Evolutionary conservation across 805 yeast species (phyloP).

Genomic region (Saccharomycopsis microspora): DNA sequence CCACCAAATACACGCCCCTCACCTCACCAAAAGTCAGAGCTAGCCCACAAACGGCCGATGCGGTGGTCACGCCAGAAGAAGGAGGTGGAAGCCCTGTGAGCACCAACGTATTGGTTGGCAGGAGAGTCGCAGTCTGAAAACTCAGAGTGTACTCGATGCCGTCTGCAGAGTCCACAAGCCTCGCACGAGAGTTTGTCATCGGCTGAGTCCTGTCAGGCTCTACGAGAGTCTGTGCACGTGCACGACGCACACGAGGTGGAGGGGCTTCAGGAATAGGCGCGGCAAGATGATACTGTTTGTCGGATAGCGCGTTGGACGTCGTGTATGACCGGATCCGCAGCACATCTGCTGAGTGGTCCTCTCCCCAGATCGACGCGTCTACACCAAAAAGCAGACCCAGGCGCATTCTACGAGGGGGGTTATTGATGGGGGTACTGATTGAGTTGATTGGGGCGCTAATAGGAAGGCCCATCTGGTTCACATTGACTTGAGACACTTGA

Average conservation of each 20-base stretch:
- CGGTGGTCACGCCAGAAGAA: slow-evolving; percentile 37
- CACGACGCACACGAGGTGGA: neutral
- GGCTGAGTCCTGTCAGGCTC: slow-evolving; percentile 12
- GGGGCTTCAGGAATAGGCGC: neutral
- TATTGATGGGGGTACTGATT: neutral
- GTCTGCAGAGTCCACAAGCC: slow-evolving; percentile 47
- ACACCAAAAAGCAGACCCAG: too few species aligned
- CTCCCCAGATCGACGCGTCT: too few species aligned
- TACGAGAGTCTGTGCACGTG: neutral
- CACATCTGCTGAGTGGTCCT: slow-evolving; percentile 1
- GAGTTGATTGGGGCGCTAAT: slow-evolving; percentile 6
- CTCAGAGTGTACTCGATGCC: slow-evolving; percentile 56
- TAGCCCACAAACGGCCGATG: slow-evolving; percentile 41
- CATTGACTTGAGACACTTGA: slow-evolving; percentile 5
- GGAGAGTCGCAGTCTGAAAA: slow-evolving; percentile 54
- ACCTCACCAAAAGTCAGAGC: slow-evolving; percentile 53
- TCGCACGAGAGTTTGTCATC: slow-evolving; percentile 20
- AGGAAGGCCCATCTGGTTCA: neutral
- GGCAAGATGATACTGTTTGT: slow-evolving; percentile 13
- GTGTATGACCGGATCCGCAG: slow-evolving; percentile 41
- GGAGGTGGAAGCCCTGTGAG: slow-evolving; percentile 69
- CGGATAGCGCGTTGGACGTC: slow-evolving; percentile 24
- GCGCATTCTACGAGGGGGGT: neutral
- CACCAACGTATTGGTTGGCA: slow-evolving; percentile 69
- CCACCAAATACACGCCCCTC: slow-evolving; percentile 48